A percentile compares a stretch with the other conserved stretches of the same genome.
These are phyloP conservation scores for Escallonia herrerae DNA, from an alignment of 129 eudicot species.

Conservation along the genomic window DNA sequence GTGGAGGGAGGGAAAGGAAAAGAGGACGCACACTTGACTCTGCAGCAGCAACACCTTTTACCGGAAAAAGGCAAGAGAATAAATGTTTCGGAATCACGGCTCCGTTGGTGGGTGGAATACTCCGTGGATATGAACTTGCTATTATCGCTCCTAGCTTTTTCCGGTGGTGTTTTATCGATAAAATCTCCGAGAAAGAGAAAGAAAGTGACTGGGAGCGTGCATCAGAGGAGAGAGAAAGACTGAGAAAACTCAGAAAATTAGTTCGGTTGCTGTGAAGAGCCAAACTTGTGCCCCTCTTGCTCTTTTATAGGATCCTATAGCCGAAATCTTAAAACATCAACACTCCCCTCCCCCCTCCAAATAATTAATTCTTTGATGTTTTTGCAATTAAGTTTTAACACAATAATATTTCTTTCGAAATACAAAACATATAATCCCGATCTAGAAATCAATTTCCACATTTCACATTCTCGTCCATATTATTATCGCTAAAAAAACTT, in stretches of 20 bases:
- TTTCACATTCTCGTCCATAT: no score
- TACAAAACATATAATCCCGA: no score
- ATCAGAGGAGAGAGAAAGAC: conserved; percentile 2
- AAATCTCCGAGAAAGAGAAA: conserved; percentile 14
- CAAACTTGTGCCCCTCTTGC: conserved; percentile 21
- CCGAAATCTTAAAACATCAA: not conserved
- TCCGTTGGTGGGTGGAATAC: no score
- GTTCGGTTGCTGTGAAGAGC: conserved; percentile 13
- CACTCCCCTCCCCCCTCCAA: not conserved
- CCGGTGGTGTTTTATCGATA: conserved; percentile 9
- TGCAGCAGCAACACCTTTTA: no score
- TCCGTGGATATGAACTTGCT: no score
- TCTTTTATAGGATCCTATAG: conserved; percentile 60
- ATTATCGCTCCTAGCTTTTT: conserved; percentile 5
- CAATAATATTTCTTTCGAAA: no score
- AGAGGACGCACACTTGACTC: not conserved
- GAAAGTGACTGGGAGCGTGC: conserved; percentile 7
- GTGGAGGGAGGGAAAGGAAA: conserved; percentile 10
- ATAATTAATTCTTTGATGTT: not conserved
- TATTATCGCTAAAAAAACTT: no score
- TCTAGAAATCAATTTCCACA: no score
- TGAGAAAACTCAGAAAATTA: conserved; percentile 5
- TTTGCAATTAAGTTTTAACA: not conserved
- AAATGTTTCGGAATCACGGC: no score
- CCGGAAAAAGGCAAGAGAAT: no score